phyloP scores from a whole-genome alignment of 2,329 filamentous ascomycete genomes.

The Tolypocladium inflatum region DNA sequence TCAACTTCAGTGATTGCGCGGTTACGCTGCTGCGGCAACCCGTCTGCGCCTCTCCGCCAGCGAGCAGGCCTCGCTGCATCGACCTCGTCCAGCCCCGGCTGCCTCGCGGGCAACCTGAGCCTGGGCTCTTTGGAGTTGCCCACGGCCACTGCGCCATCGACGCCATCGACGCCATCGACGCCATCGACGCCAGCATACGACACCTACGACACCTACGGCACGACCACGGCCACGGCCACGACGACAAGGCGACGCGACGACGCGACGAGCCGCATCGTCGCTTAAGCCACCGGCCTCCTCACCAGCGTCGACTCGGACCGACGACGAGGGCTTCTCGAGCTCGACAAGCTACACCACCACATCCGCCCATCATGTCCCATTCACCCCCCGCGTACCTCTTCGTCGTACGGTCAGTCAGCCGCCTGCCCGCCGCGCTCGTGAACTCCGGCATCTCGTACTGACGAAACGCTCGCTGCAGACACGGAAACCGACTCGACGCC shows the following conservation, averaged over 20 bases:
- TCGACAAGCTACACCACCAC: not conserved
- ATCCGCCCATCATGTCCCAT: conserved; percentile 2
- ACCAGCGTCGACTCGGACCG: not conserved
- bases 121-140: not conserved
- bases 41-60: not conserved
- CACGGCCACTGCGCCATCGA: not conserved
- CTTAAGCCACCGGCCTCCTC: not conserved
- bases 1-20: not conserved
- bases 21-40: not conserved
- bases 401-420: conserved; percentile 27
- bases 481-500: conserved; percentile 88
- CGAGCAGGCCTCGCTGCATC: not conserved
- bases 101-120: not conserved
- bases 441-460: not conserved
- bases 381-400: conserved; percentile 30
- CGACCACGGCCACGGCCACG: not conserved
- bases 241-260: not conserved
- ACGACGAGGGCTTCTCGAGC: not conserved
- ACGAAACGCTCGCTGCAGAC: conserved; percentile 37
- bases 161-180: not conserved
- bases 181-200: not conserved
- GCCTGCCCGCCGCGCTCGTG: not conserved
- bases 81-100: no score
- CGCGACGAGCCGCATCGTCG: not conserved
- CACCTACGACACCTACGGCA: not conserved